phyloP scores from a whole-genome alignment of 345 rosid genomes.

The Boechera divaricarpa region DNA sequence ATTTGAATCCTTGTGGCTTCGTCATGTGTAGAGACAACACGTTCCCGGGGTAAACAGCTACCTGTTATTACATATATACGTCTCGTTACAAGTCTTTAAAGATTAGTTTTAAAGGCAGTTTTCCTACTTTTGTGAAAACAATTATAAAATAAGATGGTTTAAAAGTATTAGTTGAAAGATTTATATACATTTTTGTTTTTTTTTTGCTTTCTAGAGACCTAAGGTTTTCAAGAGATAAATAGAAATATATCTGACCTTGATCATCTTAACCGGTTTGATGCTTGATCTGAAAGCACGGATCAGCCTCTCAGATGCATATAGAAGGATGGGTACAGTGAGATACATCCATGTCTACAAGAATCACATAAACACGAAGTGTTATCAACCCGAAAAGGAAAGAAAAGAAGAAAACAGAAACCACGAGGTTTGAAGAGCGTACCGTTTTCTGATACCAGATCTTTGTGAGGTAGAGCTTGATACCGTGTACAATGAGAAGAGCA shows the following conservation, averaged over 20 bases:
- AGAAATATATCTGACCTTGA: slow-evolving; percentile 51
- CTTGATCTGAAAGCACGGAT: slow-evolving; percentile 82
- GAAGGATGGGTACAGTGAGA: slow-evolving; percentile 66
- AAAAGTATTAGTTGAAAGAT: neutral
- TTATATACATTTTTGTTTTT: neutral
- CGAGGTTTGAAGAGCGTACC: slow-evolving; percentile 44
- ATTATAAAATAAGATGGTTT: neutral
- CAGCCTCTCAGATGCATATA: slow-evolving; percentile 74
- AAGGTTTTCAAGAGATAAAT: neutral
- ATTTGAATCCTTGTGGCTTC: slow-evolving; percentile 83
- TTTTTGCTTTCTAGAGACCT: neutral
- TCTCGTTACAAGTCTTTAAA: neutral
- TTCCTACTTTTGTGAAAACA: neutral
- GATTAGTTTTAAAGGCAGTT: neutral
- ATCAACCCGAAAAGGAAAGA: neutral
- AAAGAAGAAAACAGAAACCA: neutral
- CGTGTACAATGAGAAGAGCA: slow-evolving; percentile 77
- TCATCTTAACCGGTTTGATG: slow-evolving; percentile 77
- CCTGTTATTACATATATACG: slow-evolving; percentile 45
- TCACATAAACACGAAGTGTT: slow-evolving; percentile 13
- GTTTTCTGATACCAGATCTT: slow-evolving; percentile 81
- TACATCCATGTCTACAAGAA: slow-evolving; percentile 91
- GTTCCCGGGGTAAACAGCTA: slow-evolving; percentile 85
- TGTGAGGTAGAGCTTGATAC: slow-evolving; percentile 72
- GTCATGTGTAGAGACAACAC: slow-evolving; percentile 84